Evolutionary conservation across 2,329 filamentous ascomycete genomes (phyloP).

Genomic region (Venturia oleaginea): DNA sequence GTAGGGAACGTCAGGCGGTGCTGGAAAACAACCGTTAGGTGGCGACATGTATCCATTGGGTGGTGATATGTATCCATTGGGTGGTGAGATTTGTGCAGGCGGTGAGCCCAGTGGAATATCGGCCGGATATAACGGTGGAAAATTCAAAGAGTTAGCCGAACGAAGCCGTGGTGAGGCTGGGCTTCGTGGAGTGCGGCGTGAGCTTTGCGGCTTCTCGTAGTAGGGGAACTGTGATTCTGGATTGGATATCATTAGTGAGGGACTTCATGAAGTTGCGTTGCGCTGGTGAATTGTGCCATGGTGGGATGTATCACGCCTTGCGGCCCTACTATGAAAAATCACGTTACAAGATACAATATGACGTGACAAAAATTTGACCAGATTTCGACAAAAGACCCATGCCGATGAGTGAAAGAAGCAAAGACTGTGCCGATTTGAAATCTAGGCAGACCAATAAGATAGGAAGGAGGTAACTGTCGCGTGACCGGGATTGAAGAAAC

Average conservation of each 20-base stretch:
- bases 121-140: slow-evolving; percentile 3
- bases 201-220: background rate
- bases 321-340: background rate
- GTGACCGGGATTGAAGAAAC: background rate
- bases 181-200: background rate
- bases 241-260: background rate
- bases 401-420: background rate
- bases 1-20: slow-evolving; percentile 23
- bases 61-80: background rate
- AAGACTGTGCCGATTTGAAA: background rate
- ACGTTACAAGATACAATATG: background rate
- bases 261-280: background rate
- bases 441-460: background rate
- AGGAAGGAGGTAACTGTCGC: background rate
- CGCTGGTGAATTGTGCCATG: background rate
- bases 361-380: background rate
- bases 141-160: slow-evolving; percentile 3
- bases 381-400: background rate
- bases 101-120: background rate
- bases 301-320: background rate
- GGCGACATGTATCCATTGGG: background rate
- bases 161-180: background rate
- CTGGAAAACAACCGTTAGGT: slow-evolving; percentile 2
- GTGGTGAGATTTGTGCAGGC: background rate
- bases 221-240: background rate